These are phyloP conservation scores for Lodderomyces pseudojiufengensis DNA, from an alignment of 1,139 yeast genomes.

Conservation along the genomic window DNA sequence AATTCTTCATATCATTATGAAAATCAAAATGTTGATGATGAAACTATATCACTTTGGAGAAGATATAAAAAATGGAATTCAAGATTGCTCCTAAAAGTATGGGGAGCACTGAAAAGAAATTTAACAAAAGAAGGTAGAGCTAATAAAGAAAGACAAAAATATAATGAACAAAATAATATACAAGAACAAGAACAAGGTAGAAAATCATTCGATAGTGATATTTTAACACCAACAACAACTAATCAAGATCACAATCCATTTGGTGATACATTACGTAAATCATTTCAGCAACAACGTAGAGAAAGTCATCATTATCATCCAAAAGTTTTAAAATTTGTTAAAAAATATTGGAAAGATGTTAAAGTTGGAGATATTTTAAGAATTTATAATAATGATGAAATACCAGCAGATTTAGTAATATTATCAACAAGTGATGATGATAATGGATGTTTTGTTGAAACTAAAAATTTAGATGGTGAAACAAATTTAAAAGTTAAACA, in stretches of 20 bases:
- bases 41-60: conserved; percentile 56
- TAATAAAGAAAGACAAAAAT: conserved; percentile 23
- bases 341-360: conserved; percentile 51
- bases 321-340: conserved; percentile 28
- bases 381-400: conserved; percentile 52
- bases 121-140: conserved; percentile 40
- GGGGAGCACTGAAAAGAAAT: conserved; percentile 29
- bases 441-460: conserved; percentile 54
- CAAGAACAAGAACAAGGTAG: conserved; percentile 17
- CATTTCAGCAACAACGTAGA: conserved; percentile 18
- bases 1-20: conserved; percentile 14
- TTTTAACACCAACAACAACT: conserved; percentile 17
- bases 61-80: conserved; percentile 52
- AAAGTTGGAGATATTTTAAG: conserved; percentile 53
- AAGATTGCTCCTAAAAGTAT: conserved; percentile 24
- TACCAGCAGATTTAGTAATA: conserved; percentile 54
- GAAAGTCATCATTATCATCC: conserved; percentile 4
- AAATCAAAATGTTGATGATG: conserved; percentile 45
- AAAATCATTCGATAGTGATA: conserved; percentile 36
- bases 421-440: conserved; percentile 52
- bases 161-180: conserved; percentile 8
- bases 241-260: conserved; percentile 20
- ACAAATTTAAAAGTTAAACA: conserved; percentile 55
- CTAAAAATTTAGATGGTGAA: conserved; percentile 61
- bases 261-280: conserved; percentile 19